Percentiles rank a stretch among this genome's conserved stretches.
Conservation (phyloP, 805 yeast genomes). For the Schwanniomyces occidentalis region DNA sequence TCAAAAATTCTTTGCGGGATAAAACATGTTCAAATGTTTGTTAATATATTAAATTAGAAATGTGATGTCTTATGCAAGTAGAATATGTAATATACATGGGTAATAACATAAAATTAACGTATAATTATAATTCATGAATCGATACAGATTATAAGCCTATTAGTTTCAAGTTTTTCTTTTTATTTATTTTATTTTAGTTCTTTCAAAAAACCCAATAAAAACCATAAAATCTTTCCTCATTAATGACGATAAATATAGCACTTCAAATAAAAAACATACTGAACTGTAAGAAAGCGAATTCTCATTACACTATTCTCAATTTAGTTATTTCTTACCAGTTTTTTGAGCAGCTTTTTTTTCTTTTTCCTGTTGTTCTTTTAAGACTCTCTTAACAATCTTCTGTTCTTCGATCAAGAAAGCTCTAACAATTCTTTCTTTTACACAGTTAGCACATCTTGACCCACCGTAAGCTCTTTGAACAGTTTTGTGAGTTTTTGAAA, state of each 20-base stretch:
- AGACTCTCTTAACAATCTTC: slow-evolving; percentile 99
- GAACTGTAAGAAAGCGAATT: too few species aligned
- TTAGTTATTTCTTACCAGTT: too few species aligned
- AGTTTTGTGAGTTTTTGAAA: slow-evolving; percentile 95
- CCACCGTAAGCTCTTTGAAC: slow-evolving; percentile 99
- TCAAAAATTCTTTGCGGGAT: slow-evolving; percentile 12
- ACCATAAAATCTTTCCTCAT: too few species aligned
- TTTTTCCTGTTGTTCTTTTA: slow-evolving; percentile 93
- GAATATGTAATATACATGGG: slow-evolving; percentile 1
- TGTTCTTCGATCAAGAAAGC: slow-evolving; percentile 99
- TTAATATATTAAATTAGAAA: too few species aligned
- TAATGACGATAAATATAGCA: too few species aligned
- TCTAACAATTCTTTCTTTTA: slow-evolving; percentile 98
- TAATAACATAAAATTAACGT: background rate
- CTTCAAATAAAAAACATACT: too few species aligned
- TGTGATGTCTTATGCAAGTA: slow-evolving; percentile 2
- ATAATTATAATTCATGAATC: too few species aligned
- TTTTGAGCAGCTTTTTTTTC: slow-evolving; percentile 62
- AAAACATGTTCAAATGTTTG: background rate
- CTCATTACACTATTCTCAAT: too few species aligned
- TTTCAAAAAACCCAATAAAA: too few species aligned
- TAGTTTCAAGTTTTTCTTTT: too few species aligned
- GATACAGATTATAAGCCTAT: too few species aligned
- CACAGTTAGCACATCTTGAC: slow-evolving; percentile 96
- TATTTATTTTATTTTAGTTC: too few species aligned